These are phyloP conservation scores for Epichloe amarillans DNA, from an alignment of 2,329 filamentous ascomycete genomes.

Conservation along the genomic window DNA sequence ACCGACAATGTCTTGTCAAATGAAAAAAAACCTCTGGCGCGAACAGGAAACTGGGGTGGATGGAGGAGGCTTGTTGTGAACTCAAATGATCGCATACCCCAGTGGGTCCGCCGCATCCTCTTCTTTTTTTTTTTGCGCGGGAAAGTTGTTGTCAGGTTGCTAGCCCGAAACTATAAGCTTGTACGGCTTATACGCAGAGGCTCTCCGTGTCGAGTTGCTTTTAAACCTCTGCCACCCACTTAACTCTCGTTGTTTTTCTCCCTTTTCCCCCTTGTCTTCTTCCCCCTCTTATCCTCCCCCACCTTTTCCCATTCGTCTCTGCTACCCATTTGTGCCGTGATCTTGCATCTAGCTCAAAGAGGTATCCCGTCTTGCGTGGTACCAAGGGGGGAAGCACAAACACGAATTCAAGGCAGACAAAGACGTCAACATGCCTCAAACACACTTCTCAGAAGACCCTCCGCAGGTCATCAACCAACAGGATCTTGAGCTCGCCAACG, in stretches of 20 bases:
- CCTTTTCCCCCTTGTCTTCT: not conserved
- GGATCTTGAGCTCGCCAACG: constrained; percentile 23
- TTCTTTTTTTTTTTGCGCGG: not conserved
- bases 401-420: not conserved
- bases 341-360: not conserved
- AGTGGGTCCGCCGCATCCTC: not conserved
- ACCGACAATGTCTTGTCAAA: too few relatives aligned
- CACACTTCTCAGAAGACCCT: constrained; percentile 23
- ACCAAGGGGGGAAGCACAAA: not conserved
- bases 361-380: not conserved
- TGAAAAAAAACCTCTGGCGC: too few relatives aligned
- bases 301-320: not conserved
- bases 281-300: not conserved
- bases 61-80: not conserved
- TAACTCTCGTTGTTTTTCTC: not conserved
- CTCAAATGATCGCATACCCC: not conserved
- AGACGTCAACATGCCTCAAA: constrained; percentile 14
- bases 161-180: not conserved
- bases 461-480: constrained; percentile 23
- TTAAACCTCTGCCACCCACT: not conserved
- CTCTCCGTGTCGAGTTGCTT: not conserved
- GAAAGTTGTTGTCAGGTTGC: not conserved
- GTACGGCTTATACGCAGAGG: not conserved
- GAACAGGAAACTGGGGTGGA: too few relatives aligned
- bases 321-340: not conserved